Base-by-base conservation (phyloP, 192 early-diverging fungal genomes). In the Jimgerdemannia lactiflua region DNA sequence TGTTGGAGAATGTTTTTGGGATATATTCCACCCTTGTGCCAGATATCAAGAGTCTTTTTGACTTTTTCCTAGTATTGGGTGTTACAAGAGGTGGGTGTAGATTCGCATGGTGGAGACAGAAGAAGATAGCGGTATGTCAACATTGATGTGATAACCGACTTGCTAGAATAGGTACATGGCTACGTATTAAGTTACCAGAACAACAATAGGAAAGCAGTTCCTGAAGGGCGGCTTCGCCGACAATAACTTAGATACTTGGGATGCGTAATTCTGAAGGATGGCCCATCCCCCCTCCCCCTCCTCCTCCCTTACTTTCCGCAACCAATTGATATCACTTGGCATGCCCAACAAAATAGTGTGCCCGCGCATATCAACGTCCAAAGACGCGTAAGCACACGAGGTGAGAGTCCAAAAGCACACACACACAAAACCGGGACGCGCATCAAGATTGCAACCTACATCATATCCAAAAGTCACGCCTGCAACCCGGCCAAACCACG, bases 31-130 rank as follows among this genome's bases (percentile, higher is more conserved):
- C 73, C 70, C 67, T 79, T 76, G 49, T 72, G 78, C 81, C 81
- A 83, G 67, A 83, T 73, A 77, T 83, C 81, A 54, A 79, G 73
- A n/a, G 81, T 83, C 73, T 79, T 83, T 74, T 74, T 83, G 44
- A 83, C 73, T 66, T 79, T 79, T 20, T 77, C 77, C 81, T 83
- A 76, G 72, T 75, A 73, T 76, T 71, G 49, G 6, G 49, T 59
- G 49, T 59, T 59, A 59, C 49, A 59, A 14, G 49, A 68, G 40
- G 40, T 68, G 67, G 19, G 40, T 68, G 18, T 41, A 20, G 67
- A 68, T 68, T 68, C 40, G 67, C 40, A 68, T 68, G 67, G 67
- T 41, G 40, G 67, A 68, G 67, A 68, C 29, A 68, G 67, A 68
- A 41, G 29, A 41, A 39, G 67, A 39, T 19, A 19, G 67, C 40